Evolutionary conservation across 1,284 basidiomycete genomes (phyloP).

Genomic region (Anthracocystis panici-leucophaei): DNA sequence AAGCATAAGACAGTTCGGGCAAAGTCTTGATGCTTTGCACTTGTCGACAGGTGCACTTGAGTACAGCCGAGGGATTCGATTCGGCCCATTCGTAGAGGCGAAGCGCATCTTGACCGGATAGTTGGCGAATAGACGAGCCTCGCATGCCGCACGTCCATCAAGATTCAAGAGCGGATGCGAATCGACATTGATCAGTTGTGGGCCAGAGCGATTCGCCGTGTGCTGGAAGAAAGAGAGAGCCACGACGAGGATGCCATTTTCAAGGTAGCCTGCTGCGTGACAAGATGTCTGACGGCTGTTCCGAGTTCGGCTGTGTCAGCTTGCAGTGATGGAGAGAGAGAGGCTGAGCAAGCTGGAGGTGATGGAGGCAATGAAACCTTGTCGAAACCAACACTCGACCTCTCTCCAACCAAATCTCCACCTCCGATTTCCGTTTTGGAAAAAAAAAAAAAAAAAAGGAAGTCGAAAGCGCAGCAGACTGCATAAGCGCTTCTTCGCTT

Average conservation of each 20-base stretch:
- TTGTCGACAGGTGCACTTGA: conserved; percentile 39
- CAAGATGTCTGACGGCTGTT: neutral
- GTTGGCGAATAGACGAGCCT: conserved; percentile 2
- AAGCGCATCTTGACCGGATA: conserved; percentile 32
- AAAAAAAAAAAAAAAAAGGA: neutral
- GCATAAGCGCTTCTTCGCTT: too few species aligned
- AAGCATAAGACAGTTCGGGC: conserved; percentile 24
- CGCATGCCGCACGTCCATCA: conserved; percentile 14
- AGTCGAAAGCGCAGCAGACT: neutral
- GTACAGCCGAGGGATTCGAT: conserved; percentile 14
- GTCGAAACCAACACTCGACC: conserved; percentile 16
- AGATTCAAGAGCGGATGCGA: neutral
- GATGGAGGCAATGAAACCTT: neutral
- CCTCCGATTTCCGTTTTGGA: conserved; percentile 20
- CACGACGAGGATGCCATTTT: neutral
- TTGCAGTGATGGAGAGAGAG: conserved; percentile 6
- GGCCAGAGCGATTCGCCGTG: neutral
- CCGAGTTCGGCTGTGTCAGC: neutral
- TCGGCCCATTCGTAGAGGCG: conserved; percentile 41
- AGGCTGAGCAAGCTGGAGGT: conserved; percentile 1
- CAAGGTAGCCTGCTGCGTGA: neutral
- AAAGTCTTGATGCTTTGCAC: conserved; percentile 19
- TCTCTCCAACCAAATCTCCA: conserved; percentile 4
- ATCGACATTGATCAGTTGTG: neutral
- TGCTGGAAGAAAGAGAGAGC: neutral